A percentile compares a stretch with the other conserved stretches of the same genome.
Evolutionary conservation across 495 filamentous ascomycete species (phyloP).

Genomic region (Podospora conica): DNA sequence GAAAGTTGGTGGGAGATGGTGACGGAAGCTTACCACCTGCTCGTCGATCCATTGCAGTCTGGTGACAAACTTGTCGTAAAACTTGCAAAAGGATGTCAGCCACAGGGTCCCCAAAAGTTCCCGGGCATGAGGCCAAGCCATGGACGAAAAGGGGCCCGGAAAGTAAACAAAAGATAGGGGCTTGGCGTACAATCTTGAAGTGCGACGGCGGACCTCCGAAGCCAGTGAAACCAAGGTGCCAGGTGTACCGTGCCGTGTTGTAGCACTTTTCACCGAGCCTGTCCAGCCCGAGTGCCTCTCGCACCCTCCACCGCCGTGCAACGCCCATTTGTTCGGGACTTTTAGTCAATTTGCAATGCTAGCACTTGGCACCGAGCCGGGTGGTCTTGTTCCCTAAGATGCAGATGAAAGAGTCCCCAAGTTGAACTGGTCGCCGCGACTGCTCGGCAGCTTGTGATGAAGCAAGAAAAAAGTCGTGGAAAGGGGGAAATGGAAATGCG

Average conservation of each 20-base stretch:
- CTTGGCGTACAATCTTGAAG: constrained; percentile 52
- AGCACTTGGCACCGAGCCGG: not conserved
- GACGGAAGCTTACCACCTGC: constrained; percentile 38
- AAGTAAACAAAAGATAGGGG: not conserved
- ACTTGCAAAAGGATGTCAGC: constrained; percentile 20
- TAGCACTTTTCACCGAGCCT: not conserved
- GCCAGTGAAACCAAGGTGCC: constrained; percentile 64
- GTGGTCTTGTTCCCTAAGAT: not conserved
- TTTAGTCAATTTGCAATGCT: not conserved
- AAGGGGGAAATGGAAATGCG: too few species aligned
- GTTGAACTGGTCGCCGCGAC: not conserved
- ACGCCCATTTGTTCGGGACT: not conserved
- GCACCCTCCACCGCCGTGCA: not conserved
- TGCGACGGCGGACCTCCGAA: constrained; percentile 73
- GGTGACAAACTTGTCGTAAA: constrained; percentile 61
- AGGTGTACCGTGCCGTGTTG: constrained; percentile 35
- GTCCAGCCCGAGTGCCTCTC: not conserved
- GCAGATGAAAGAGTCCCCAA: not conserved
- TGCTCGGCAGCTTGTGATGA: not conserved
- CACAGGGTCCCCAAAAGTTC: too few species aligned
- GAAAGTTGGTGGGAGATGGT: too few species aligned
- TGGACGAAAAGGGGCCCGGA: not conserved
- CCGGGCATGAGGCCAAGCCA: too few species aligned
- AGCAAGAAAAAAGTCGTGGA: too few species aligned
- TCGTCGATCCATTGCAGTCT: constrained; percentile 69